Evolutionary conservation across 179 eudicot species (phyloP), one percentile per base, ranked within the genome.

Genomic region (Beta corolliflora): DNA sequence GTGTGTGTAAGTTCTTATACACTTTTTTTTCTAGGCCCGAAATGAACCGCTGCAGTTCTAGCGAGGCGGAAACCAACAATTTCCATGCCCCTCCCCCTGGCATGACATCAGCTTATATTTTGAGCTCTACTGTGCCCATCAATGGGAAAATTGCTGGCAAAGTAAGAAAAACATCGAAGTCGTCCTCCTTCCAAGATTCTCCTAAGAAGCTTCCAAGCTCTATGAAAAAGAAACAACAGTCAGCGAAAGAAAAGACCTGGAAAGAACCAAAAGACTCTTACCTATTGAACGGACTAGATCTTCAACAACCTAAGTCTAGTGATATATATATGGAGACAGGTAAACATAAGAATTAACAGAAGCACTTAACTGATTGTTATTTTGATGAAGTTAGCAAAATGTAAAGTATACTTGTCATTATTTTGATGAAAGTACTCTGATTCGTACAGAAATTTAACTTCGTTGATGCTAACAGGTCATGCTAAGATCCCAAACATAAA

Each of bases 31-130:
- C 15, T 82, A 97, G 98, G 92, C 97, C 97, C 87, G 97, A 90
- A 79, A 85, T 90, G 98, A 97, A 94, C 83, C 84, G 87, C 29
- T 97, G 99, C 84, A 85, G 89, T 80, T 55, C 93, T 77, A 91
- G 95, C 46, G 94, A 94, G 85, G 95, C 92, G 76, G 95, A 89
- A 82, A 84, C 97, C 41, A 91, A 73, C 76, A 78, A 78, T 80
- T 79, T 72, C 79, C 86, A 80, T 79, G 88, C 68, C 63, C 88
- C 79, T 86, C 84, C 83, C 46, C 70, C 88, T 63, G 87, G 85
- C 75, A 71, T 80, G 25, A 16, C 74, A 79, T 61, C 88, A 79
- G 80, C 74, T 81, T 89, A 86, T 84, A 78, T 56, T 58, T 77
- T 61, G 83, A 71, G 77, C 77, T 77, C 85, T 50, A 52, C 19